Evolutionary conservation across 805 yeast species (phyloP).

Genomic region (Candida incommunis): DNA sequence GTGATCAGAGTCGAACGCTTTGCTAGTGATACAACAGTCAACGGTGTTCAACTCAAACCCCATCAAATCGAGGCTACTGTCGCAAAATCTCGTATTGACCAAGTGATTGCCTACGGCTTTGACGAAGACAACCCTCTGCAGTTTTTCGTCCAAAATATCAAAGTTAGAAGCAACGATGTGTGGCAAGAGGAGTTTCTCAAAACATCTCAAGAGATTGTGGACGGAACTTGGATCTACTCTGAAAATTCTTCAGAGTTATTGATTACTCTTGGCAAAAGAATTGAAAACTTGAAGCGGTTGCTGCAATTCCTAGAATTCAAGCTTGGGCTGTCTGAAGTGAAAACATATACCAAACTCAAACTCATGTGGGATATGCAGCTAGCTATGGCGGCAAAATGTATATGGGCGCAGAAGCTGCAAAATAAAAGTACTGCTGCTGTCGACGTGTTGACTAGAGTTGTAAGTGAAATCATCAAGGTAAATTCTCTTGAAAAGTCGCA

Average conservation of each 20-base stretch:
- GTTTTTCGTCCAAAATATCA: slow-evolving; percentile 28
- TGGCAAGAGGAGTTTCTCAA: slow-evolving; percentile 36
- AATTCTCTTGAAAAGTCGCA: neutral
- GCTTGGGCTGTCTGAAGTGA: slow-evolving; percentile 24
- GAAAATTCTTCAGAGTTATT: slow-evolving; percentile 31
- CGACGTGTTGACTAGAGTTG: slow-evolving; percentile 3
- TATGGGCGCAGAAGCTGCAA: slow-evolving; percentile 21
- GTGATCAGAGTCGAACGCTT: slow-evolving; percentile 44
- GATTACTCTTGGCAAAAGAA: slow-evolving; percentile 18
- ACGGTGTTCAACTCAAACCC: slow-evolving; percentile 6
- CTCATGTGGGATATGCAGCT: slow-evolving; percentile 29
- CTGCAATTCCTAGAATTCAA: slow-evolving; percentile 32
- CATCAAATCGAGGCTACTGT: slow-evolving; percentile 21
- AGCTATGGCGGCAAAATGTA: slow-evolving; percentile 31
- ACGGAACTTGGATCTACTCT: slow-evolving; percentile 41
- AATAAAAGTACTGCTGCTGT: neutral
- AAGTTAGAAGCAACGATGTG: slow-evolving; percentile 30
- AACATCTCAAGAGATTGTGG: slow-evolving; percentile 41
- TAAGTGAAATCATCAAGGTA: neutral
- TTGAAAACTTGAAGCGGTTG: slow-evolving; percentile 30
- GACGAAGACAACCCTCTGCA: slow-evolving; percentile 29
- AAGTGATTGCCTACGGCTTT: slow-evolving; percentile 53
- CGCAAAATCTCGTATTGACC: slow-evolving; percentile 63
- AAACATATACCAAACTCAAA: slow-evolving; percentile 25
- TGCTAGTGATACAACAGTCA: slow-evolving; percentile 13